A percentile compares a stretch with the other conserved stretches of the same genome.
phyloP scores from a whole-genome alignment of 495 filamentous ascomycete species.

The Aspergillus avenaceus region DNA sequence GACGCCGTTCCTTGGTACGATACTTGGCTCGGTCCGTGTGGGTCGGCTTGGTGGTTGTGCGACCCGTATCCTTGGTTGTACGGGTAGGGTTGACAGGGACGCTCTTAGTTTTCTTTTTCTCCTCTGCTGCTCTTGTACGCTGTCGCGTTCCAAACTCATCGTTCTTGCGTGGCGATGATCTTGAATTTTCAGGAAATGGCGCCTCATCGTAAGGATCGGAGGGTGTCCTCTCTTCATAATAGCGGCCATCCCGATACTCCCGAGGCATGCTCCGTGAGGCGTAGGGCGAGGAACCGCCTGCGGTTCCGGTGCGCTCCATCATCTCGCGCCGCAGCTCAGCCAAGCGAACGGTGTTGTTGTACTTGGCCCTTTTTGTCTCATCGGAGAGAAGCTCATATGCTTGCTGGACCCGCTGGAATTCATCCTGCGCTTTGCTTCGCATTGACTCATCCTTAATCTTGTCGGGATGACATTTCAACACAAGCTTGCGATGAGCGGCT shows the following conservation, averaged over 20 bases:
- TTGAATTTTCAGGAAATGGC: slow-evolving; percentile 33
- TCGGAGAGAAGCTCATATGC: slow-evolving; percentile 91
- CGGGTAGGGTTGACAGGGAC: slow-evolving; percentile 21
- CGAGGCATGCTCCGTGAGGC: slow-evolving; percentile 23
- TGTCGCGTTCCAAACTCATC: slow-evolving; percentile 37
- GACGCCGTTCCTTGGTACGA: slow-evolving; percentile 49
- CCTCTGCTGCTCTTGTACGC: slow-evolving; percentile 28
- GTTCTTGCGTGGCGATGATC: slow-evolving; percentile 37
- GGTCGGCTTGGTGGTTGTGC: slow-evolving; percentile 27
- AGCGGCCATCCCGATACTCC: slow-evolving; percentile 42
- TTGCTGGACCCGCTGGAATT: slow-evolving; percentile 91
- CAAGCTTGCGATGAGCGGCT: slow-evolving; percentile 82
- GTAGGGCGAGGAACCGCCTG: slow-evolving; percentile 10
- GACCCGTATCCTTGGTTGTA: slow-evolving; percentile 26
- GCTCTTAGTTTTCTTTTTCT: slow-evolving; percentile 33
- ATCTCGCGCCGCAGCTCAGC: slow-evolving; percentile 53
- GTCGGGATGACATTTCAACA: slow-evolving; percentile 91
- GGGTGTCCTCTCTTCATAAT: slow-evolving; percentile 46
- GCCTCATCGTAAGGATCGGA: slow-evolving; percentile 35
- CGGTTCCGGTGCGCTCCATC: slow-evolving; percentile 35
- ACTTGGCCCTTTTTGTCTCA: slow-evolving; percentile 62
- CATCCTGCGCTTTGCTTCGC: slow-evolving; percentile 64
- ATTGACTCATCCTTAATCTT: slow-evolving; percentile 77
- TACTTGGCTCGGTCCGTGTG: slow-evolving; percentile 38
- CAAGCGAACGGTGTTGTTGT: slow-evolving; percentile 72